A percentile compares a stretch with the other conserved stretches of the same genome.
Conservation (phyloP, 345 rosid species). For the Gossypium turneri region DNA sequence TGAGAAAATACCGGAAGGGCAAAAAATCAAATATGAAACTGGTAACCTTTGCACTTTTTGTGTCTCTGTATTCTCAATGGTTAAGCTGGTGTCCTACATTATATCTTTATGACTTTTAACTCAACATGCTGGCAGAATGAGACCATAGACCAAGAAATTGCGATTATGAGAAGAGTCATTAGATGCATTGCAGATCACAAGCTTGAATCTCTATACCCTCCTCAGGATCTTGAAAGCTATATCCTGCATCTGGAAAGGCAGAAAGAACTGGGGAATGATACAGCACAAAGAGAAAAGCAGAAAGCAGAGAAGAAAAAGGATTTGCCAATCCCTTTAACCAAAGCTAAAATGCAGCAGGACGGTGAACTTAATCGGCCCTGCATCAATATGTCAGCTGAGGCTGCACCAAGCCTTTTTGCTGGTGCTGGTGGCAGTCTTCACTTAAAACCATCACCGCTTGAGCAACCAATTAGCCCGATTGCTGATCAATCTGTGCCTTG, state of each 20-base stretch:
- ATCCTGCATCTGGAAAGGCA: constrained; percentile 19
- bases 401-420: not conserved
- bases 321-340: not conserved
- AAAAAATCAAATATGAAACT: constrained; percentile 6
- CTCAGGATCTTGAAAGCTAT: constrained; percentile 5
- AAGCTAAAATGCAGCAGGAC: not conserved
- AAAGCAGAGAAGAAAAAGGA: not conserved
- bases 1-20: constrained; percentile 6
- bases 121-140: constrained; percentile 23
- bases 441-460: not conserved
- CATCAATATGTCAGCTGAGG: not conserved
- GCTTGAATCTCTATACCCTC: constrained; percentile 18
- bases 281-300: constrained; percentile 4
- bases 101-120: not conserved
- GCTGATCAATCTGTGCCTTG: constrained; percentile 2
- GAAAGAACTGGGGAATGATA: not conserved
- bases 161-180: constrained; percentile 15
- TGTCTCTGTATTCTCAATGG: not conserved
- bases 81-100: not conserved
- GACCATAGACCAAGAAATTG: constrained; percentile 23
- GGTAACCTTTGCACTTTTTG: not conserved
- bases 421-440: constrained; percentile 2
- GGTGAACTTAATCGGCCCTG: not conserved
- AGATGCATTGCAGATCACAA: constrained; percentile 28
- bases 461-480: not conserved